A percentile compares a stretch with the other conserved stretches of the same genome.
phyloP scores from a whole-genome alignment of 2,329 filamentous ascomycete genomes.

The Epichloe gansuensis region DNA sequence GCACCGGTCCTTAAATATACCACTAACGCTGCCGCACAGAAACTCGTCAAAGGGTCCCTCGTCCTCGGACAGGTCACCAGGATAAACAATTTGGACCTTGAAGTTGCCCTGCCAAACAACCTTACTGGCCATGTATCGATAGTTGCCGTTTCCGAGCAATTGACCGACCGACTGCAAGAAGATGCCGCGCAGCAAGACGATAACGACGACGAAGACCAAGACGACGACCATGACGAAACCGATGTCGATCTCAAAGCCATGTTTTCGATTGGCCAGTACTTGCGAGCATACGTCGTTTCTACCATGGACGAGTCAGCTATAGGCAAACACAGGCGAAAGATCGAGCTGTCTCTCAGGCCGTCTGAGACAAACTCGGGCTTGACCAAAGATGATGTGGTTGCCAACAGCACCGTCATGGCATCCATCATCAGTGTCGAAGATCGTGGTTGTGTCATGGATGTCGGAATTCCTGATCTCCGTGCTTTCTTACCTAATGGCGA shows the following conservation, averaged over 20 bases:
- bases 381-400: conserved; percentile 57
- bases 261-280: conserved; percentile 75
- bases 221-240: conserved; percentile 33
- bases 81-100: conserved; percentile 68
- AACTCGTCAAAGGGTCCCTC: conserved; percentile 71
- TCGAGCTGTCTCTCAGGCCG: conserved; percentile 79
- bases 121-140: conserved; percentile 80
- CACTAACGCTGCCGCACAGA: conserved; percentile 36
- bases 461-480: conserved; percentile 61
- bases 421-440: conserved; percentile 89
- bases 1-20: conserved; percentile 1
- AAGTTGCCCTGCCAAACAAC: conserved; percentile 82
- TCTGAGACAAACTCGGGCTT: conserved; percentile 67
- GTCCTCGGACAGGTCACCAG: conserved; percentile 77
- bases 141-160: conserved; percentile 73
- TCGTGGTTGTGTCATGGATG: conserved; percentile 86
- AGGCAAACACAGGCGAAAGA: conserved; percentile 61
- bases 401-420: conserved; percentile 72
- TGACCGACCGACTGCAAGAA: conserved; percentile 66
- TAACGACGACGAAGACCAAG: conserved; percentile 32
- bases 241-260: conserved; percentile 62
- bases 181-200: conserved; percentile 44
- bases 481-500: conserved; percentile 84
- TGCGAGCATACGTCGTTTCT: conserved; percentile 72
- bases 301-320: conserved; percentile 53